Conservation (phyloP, 2,329 filamentous ascomycete genomes). For the Calonectria montana region DNA sequence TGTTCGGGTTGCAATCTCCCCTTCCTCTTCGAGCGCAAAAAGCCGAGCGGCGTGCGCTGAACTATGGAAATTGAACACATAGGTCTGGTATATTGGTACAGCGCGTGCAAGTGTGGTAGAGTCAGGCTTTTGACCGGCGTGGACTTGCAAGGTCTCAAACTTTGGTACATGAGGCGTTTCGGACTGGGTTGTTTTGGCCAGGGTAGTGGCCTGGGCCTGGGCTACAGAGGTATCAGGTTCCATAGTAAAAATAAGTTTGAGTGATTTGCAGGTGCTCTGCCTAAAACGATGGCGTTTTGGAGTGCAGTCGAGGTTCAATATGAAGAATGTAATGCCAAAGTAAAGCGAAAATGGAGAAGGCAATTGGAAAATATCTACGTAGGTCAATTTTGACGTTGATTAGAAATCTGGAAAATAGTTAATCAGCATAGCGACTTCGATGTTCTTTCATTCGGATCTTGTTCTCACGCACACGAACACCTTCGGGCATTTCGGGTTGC, state of each 20-base stretch:
- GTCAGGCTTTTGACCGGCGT: conserved; percentile 82
- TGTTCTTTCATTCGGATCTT: background rate
- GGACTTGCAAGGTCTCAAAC: conserved; percentile 87
- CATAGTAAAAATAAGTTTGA: background rate
- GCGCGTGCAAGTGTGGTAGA: conserved; percentile 84
- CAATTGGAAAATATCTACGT: background rate
- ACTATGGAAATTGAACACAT: conserved; percentile 94
- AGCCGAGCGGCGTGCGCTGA: conserved; percentile 92
- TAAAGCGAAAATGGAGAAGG: background rate
- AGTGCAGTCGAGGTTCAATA: background rate
- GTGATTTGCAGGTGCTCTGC: background rate
- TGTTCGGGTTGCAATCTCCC: conserved; percentile 96
- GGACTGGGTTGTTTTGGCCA: background rate
- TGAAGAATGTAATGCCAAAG: too few relatives aligned
- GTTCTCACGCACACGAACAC: too few relatives aligned
- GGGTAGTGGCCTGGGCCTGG: background rate
- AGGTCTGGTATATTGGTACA: conserved; percentile 77
- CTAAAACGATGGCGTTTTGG: background rate
- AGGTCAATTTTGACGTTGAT: background rate
- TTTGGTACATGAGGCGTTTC: conserved; percentile 46
- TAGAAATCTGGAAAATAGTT: background rate
- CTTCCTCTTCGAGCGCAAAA: conserved; percentile 94
- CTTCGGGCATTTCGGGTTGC: background rate
- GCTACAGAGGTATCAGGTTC: background rate
- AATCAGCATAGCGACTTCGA: background rate